Percentiles rank a stretch among this genome's conserved stretches.
Conservation (phyloP, 2,329 filamentous ascomycete species). For the Ascochyta koolunga region DNA sequence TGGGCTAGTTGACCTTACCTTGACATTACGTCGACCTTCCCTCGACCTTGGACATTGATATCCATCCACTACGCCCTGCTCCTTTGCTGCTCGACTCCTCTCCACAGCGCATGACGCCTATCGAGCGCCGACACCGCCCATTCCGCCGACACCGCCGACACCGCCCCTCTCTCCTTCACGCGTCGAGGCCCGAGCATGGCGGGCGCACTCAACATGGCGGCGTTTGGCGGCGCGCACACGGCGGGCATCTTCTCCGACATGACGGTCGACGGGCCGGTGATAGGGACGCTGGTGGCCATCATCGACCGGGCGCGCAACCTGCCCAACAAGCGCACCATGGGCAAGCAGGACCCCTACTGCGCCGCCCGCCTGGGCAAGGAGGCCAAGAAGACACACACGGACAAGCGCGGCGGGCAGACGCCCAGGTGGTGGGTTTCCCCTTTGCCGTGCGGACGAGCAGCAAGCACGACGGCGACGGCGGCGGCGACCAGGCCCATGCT, state of each 20-base stretch:
- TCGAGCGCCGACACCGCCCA: background rate
- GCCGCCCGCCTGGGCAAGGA: slow-evolving; percentile 93
- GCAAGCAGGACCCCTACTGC: slow-evolving; percentile 98
- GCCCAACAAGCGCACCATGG: slow-evolving; percentile 95
- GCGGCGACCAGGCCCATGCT: no score
- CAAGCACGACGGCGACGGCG: no score
- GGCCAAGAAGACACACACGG: slow-evolving; percentile 94
- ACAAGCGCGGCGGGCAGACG: slow-evolving; percentile 92
- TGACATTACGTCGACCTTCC: no score
- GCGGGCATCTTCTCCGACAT: slow-evolving; percentile 95
- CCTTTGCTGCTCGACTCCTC: no score
- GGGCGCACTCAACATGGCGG: slow-evolving; percentile 38
- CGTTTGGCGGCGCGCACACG: slow-evolving; percentile 71
- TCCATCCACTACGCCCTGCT: no score
- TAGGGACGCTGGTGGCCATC: slow-evolving; percentile 90
- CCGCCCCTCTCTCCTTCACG: background rate
- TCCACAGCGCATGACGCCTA: background rate
- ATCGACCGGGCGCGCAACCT: slow-evolving; percentile 96
- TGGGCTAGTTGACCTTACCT: no score
- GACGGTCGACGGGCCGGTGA: slow-evolving; percentile 88
- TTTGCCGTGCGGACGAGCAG: no score
- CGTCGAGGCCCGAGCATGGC: slow-evolving; percentile 38
- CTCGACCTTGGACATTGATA: background rate
- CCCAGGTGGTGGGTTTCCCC: slow-evolving; percentile 77
- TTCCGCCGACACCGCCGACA: background rate